Evolutionary conservation across 2,329 filamentous ascomycete species (phyloP), one percentile per base, ranked within the genome.

Genomic region (Pseudogymnoascus sp.): DNA sequence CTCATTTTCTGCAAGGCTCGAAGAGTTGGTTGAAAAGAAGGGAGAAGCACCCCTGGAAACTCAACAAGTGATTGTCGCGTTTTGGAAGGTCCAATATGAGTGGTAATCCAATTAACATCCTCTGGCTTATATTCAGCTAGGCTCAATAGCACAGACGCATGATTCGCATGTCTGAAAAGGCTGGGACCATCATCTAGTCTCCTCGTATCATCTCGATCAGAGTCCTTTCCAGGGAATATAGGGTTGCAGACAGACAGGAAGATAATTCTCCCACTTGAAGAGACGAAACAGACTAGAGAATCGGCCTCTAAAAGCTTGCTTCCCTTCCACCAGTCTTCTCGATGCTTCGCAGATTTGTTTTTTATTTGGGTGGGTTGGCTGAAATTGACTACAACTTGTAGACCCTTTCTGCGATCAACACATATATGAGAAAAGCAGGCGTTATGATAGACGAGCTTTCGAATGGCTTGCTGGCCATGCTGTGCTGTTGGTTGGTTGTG

Each of bases 31-130:
- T 78, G 73, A 66, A 88, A 88, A 0, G 84, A 78, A 0, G 80
- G 78, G 2, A 86, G 73, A 2, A 88, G 71, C 3, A 88, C 74
- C 0, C 81, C 82, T 0, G 84, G 85, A 62, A 88, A 87, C 65
- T 88, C 85, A 1, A 88, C 76, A 0, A 88, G 74, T 21, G 65
- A 68, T 63, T 68, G 65, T 16, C 65, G 64, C 60, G 64, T 60
- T 63, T 67, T 66, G 41, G 62, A 61, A 62, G 61, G 19, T 52
- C 41, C 49, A 62, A 62, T 63, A 21, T 68, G 66, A 63, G 55
- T 63, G 26, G 52, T 61, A 19, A 68, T 66, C 66, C 66, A 69
- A 64, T 59, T 62, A 1, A 63, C 63, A 65, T 68, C 66, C 45
- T 66, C 64, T 16, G 61, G 41, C 41, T 66, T 68, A 61, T 68